Percentiles rank a stretch among this genome's conserved stretches.
Conservation (phyloP, 495 filamentous ascomycete genomes). For the Pyronema domesticum region DNA sequence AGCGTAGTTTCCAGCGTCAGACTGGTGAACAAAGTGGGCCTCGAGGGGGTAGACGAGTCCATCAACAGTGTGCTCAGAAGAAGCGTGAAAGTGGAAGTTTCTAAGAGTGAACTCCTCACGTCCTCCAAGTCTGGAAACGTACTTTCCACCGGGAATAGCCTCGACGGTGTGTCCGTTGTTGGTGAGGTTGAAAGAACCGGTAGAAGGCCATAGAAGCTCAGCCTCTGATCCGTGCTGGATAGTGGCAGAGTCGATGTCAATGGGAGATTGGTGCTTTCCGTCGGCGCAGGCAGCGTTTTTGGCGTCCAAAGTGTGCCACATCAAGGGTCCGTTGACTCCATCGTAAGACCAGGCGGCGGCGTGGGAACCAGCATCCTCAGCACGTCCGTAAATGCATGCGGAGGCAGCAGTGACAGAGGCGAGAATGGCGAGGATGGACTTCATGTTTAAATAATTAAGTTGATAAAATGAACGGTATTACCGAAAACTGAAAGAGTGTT, state of each 20-base stretch:
- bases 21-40: constrained; percentile 45
- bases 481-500: no score
- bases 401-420: constrained; percentile 6
- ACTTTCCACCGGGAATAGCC: constrained; percentile 5
- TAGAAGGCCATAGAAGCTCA: constrained; percentile 2
- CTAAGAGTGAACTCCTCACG: constrained; percentile 32
- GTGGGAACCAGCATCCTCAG: constrained; percentile 18
- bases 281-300: constrained; percentile 33
- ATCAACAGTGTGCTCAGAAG: constrained; percentile 44
- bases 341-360: constrained; percentile 34
- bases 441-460: no score
- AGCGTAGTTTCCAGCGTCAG: constrained; percentile 24
- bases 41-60: constrained; percentile 39
- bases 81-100: constrained; percentile 56
- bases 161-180: constrained; percentile 21
- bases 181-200: constrained; percentile 3
- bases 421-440: constrained; percentile 10
- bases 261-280: constrained; percentile 45
- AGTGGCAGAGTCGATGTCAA: constrained; percentile 32
- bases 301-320: constrained; percentile 37
- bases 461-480: no score
- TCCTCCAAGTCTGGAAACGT: constrained; percentile 24
- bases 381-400: constrained; percentile 21
- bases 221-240: constrained; percentile 8
- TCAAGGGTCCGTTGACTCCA: constrained; percentile 35